Base-by-base conservation (phyloP, 164 flowering plant species). In the Litsea cubeba region DNA sequence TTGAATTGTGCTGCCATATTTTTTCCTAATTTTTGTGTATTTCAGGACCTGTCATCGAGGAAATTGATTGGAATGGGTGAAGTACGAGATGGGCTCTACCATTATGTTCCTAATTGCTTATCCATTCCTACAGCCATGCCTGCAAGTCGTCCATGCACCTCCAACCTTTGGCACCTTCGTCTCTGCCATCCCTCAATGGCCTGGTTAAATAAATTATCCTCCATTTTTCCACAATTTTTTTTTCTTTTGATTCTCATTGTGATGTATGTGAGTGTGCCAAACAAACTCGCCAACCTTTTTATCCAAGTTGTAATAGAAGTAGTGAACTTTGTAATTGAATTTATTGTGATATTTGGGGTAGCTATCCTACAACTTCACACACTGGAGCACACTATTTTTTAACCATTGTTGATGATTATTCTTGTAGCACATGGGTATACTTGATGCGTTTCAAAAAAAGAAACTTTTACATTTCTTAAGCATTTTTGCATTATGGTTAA, bases 361-460 rank as follows among this genome's bases (percentile, higher is more conserved):
- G 35, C 7, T 71, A 71, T 54, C 15, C 22, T 11, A 71, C 64
- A 51, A 46, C 73, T 24, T 71, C 73, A 6, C n/a, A n/a, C n/a
- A 22, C 49, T 15, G 22, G 65, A 10, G 62, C 64, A 23, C 73
- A 22, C 28, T 68, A 40, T 25, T 71, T 71, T 24, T 26, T 71
- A 15, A 71, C 64, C 17, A 71, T 71, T 71, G 40, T 57, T 25
- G 63, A 71, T 51, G 73, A 71, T 57, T 71, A 14, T 57, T 71
- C 65, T 35, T 24, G 72, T 20, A 2, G 62, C 12, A 70, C 72
- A 10, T 70, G 1, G 25, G 32, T 51, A 10, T 24, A 49, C 35
- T 26, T 51, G 14, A 71, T 57, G 73, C 25, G 10, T 7, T 71
- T 71, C 63, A n/a, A 71, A 71, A 28, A 25, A 22, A 25, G 22